These are phyloP conservation scores for barley (Hordeum vulgare) DNA, from an alignment of 176 grass and related monocot species.

Conservation along the genomic window MorexV3_pseudomolecules_assembly NC_058520.1:535616910-535617409, in stretches of 20 bases:
- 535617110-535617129: constrained; percentile 25
- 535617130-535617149: constrained; percentile 53
- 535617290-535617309: constrained; percentile 98
- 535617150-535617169: constrained; percentile 54
- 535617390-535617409: constrained; percentile 38
- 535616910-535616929: constrained; percentile 93
- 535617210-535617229: constrained; percentile 90
- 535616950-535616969: constrained; percentile 86
- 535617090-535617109: constrained; percentile 1
- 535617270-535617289: constrained; percentile 95
- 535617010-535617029: constrained; percentile 82
- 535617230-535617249: constrained; percentile 89
- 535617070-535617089: background rate
- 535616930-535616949: constrained; percentile 95
- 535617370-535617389: constrained; percentile 95
- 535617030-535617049: constrained; percentile 96
- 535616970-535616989: constrained; percentile 90
- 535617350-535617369: constrained; percentile 91
- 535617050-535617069: constrained; percentile 69
- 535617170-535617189: constrained; percentile 88
- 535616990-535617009: constrained; percentile 77
- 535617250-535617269: constrained; percentile 97
- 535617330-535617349: constrained; percentile 84
- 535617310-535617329: constrained; percentile 76
- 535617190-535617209: constrained; percentile 83